Percentiles rank a stretch among this genome's conserved stretches.
These are phyloP conservation scores for Sideroxylon spinosum DNA, from an alignment of 179 eudicot species.

Conservation along the genomic window DNA sequence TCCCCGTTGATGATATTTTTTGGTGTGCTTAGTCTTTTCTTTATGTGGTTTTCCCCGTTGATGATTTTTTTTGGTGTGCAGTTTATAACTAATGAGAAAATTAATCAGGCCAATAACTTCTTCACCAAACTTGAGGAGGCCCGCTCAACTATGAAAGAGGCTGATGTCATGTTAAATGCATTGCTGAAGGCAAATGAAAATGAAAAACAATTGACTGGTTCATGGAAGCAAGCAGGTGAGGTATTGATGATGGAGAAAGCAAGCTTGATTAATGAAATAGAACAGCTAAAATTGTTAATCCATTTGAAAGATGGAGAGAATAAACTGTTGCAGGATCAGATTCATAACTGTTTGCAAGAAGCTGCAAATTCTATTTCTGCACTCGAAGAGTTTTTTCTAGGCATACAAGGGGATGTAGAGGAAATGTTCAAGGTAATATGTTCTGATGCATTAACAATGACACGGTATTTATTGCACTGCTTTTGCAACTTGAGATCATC, in stretches of 20 bases:
- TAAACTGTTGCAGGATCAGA: constrained; percentile 29
- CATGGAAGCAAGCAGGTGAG: constrained; percentile 45
- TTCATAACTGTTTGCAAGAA: constrained; percentile 26
- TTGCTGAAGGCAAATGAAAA: constrained; percentile 41
- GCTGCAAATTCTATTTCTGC: constrained; percentile 21
- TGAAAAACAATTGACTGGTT: constrained; percentile 33
- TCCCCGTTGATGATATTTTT: background rate
- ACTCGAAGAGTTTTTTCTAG: constrained; percentile 36
- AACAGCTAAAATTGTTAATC: constrained; percentile 35
- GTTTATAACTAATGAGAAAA: constrained; percentile 25
- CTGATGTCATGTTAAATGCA: constrained; percentile 48
- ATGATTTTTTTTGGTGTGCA: constrained; percentile 15
- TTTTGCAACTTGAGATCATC: constrained; percentile 33
- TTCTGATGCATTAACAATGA: constrained; percentile 35
- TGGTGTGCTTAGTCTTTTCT: background rate
- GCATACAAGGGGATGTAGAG: constrained; percentile 39
- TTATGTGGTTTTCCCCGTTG: background rate
- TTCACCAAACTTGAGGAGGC: constrained; percentile 47
- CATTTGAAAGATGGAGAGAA: constrained; percentile 28
- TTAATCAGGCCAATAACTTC: constrained; percentile 23
- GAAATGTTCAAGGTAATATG: constrained; percentile 26
- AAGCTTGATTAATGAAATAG: constrained; percentile 37
- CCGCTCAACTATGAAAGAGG: constrained; percentile 43
- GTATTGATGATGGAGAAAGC: constrained; percentile 41
- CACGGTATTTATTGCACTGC: constrained; percentile 21